Conservation (phyloP, 495 filamentous ascomycete genomes). For the Penicillium daleae region DNA sequence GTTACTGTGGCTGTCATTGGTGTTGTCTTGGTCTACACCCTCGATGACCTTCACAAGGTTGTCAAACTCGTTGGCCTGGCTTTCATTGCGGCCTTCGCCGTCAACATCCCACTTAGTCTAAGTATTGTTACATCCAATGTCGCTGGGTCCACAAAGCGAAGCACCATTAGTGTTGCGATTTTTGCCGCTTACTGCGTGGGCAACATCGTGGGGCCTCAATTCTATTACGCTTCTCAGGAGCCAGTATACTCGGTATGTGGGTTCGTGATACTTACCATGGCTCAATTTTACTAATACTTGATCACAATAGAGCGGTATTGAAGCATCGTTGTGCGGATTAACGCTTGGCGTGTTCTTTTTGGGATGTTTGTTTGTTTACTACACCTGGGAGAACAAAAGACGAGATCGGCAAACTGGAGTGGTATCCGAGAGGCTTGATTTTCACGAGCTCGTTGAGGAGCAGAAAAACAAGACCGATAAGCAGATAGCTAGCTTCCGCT, state of each 20-base stretch:
- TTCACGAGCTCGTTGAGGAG: not conserved
- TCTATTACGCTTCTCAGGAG: constrained; percentile 14
- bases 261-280: not conserved
- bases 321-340: constrained; percentile 16
- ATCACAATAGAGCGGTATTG: constrained; percentile 9
- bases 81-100: constrained; percentile 47
- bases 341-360: constrained; percentile 12
- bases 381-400: constrained; percentile 15
- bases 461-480: constrained; percentile 9
- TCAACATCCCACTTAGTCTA: constrained; percentile 45
- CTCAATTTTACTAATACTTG: not conserved
- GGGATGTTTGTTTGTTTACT: constrained; percentile 8
- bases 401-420: constrained; percentile 2
- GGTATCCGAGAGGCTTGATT: not conserved
- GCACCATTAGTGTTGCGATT: constrained; percentile 8
- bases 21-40: constrained; percentile 15
- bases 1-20: constrained; percentile 12
- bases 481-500: constrained; percentile 13
- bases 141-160: constrained; percentile 32
- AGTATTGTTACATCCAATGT: constrained; percentile 25
- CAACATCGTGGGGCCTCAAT: constrained; percentile 18
- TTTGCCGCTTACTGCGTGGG: constrained; percentile 19
- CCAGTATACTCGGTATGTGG: constrained; percentile 11
- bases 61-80: constrained; percentile 52
- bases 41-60: constrained; percentile 41